phyloP scores from a whole-genome alignment of 2,329 filamentous ascomycete genomes.

The Ophiocordyceps australis region DNA sequence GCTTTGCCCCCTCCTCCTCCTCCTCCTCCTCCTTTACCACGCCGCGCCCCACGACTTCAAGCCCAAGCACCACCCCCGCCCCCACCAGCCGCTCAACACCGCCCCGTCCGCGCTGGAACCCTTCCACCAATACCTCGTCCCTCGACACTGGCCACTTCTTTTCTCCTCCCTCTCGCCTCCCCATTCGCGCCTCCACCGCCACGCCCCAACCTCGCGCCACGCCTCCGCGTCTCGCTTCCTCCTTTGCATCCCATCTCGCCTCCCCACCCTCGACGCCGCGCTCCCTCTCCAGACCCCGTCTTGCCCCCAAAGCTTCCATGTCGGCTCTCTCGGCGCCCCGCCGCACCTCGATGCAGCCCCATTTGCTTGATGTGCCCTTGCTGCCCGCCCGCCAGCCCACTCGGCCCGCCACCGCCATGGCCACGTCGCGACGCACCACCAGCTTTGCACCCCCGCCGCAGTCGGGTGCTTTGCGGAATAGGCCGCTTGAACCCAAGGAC shows the following conservation, averaged over 20 bases:
- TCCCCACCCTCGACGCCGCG: slow-evolving; percentile 36
- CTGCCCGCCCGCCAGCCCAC: slow-evolving; percentile 11
- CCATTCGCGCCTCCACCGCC: slow-evolving; percentile 39
- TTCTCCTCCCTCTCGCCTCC: slow-evolving; percentile 51
- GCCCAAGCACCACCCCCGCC: too few relatives aligned
- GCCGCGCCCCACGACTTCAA: slow-evolving; percentile 26
- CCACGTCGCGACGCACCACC: slow-evolving; percentile 25
- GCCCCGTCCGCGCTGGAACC: slow-evolving; percentile 60
- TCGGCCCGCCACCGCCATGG: slow-evolving; percentile 39
- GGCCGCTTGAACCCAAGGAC: slow-evolving; percentile 16
- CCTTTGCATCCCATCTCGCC: too few relatives aligned
- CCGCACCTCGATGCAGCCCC: slow-evolving; percentile 13
- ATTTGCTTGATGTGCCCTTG: too few relatives aligned
- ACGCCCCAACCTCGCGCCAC: slow-evolving; percentile 33
- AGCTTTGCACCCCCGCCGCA: slow-evolving; percentile 35
- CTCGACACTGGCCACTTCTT: slow-evolving; percentile 32
- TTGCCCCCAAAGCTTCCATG: slow-evolving; percentile 23
- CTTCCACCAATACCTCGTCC: slow-evolving; percentile 36
- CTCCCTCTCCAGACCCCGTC: slow-evolving; percentile 42
- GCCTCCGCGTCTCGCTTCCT: too few relatives aligned
- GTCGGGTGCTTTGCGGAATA: too few relatives aligned
- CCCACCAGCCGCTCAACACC: too few relatives aligned
- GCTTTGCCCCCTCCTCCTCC: slow-evolving; percentile 34
- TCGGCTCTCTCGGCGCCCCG: slow-evolving; percentile 22
- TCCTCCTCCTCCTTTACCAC: slow-evolving; percentile 17